Base-by-base conservation (phyloP, 345 rosid species). In the Gossypium bickii region DNA sequence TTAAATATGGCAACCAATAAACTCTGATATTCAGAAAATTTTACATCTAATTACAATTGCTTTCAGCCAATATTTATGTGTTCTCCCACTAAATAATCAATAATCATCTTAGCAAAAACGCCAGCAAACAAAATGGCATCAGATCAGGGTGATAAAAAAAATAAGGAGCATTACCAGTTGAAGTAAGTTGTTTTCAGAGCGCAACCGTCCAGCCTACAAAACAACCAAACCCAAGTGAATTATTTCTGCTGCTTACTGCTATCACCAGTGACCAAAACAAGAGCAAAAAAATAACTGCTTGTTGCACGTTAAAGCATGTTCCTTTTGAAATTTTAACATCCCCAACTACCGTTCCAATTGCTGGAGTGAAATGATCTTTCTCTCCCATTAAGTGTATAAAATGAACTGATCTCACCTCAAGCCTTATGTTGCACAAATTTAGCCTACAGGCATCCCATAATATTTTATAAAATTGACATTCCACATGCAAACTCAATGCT, bases 181-280 rank as follows among this genome's bases (percentile, higher is more conserved):
- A 81, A 95, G 96, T 88, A 93, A 45, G 74, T 80, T 84, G 80
- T 93, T 93, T 82, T 89, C 98, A 29, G 89, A 83, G 70, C 65
- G 84, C 83, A 93, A 73, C 56, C 77, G 88, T 57, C 88, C 83
- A 55, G 61, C 89, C 97, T 92, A 83, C 70, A 81, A 74, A 66
- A 13, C 16, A 68, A 53, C 25, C 47, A 65, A 64, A 72, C 64
- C 74, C 66, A 64, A 52, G 57, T 61, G 38, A 15, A 68, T 64
- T 61, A 66, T 47, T 61, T 24, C 43, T 38, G 63, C 47, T 53
- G 11, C 58, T 34, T 13, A 34, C 13, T 15, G 24, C 47, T 68
- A 61, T 47, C 34, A 73, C 11, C 17, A 17, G 43, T 27, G 7
- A 15, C 10, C 24, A 67, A 67, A 58, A 60, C 44, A 9, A 24